Conservation (phyloP, 1,284 basidiomycete genomes). For the Boletus semigastroideus region DNA sequence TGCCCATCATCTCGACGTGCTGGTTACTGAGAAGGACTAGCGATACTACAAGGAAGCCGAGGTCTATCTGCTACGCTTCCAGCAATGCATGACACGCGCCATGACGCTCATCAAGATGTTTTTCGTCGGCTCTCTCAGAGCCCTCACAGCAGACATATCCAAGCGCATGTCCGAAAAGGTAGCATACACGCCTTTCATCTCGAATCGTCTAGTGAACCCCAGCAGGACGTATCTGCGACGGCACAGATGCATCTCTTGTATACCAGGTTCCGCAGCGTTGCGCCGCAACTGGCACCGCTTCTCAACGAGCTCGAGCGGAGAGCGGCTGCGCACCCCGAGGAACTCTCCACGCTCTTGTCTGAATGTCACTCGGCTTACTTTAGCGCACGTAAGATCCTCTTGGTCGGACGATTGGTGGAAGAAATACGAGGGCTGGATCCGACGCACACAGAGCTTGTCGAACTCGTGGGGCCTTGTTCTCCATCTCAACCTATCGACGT, state of each 20-base stretch:
- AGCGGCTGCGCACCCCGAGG: constrained; percentile 68
- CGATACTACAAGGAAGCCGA: constrained; percentile 89
- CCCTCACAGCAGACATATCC: constrained; percentile 71
- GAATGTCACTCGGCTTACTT: constrained; percentile 90
- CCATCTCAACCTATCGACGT: neutral
- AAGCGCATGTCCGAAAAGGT: constrained; percentile 76
- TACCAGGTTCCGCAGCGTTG: constrained; percentile 78
- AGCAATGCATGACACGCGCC: constrained; percentile 92
- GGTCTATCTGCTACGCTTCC: constrained; percentile 88
- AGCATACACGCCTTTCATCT: neutral
- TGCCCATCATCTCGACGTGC: neutral
- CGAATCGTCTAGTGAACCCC: neutral
- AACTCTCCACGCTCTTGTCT: constrained; percentile 70
- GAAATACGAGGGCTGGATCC: constrained; percentile 85
- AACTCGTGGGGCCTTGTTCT: constrained; percentile 56
- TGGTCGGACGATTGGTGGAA: constrained; percentile 69
- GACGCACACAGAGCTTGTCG: constrained; percentile 75
- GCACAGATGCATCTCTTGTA: constrained; percentile 86
- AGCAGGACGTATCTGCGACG: constrained; percentile 76
- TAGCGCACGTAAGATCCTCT: constrained; percentile 62
- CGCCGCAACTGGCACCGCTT: constrained; percentile 71
- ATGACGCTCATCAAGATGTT: constrained; percentile 97
- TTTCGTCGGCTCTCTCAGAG: constrained; percentile 80
- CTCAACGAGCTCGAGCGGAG: constrained; percentile 83
- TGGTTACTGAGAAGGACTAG: constrained; percentile 41